Evolutionary conservation across 352 stramenopile species (phyloP), one percentile per base, ranked within the genome.

Genomic region (Pythium brachiatum): DNA sequence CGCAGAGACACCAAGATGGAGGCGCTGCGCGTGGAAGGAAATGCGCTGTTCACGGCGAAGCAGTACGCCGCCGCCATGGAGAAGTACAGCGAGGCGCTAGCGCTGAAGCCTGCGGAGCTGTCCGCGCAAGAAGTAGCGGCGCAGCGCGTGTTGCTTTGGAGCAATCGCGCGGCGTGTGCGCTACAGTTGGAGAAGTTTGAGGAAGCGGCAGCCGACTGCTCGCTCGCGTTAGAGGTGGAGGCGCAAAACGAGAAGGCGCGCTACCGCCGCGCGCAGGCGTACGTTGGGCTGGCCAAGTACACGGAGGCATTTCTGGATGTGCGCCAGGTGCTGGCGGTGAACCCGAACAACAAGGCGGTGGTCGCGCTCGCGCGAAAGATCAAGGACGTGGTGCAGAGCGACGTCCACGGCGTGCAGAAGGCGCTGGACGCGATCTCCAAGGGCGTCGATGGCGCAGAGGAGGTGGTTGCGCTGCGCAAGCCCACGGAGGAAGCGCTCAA

Each of bases 391-490:
- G 80, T 90, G 18, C 70, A 81, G n/a, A 73, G 89, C 16, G 86
- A 94, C 51, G 70, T 86, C 1, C 76, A 91, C 56, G 86, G 86
- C 8, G 73, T 92, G n/a, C 81, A 88, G 26, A 95, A 95, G 62
- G 83, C 82, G 20, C 66, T 95, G 21, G 79, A 93, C 32, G 66
- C 66, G 21, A 73, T 95, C 53, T 29, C 70, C 23, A 66, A 47
- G 21, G 69, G 75, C 9, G 52, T 77, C 0, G 59, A 70, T 9
- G 56, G 58, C 1, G 70, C 46, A 13, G 25, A 46, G 4, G 53
- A 66, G 15, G 36, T 87, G n/a, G 56, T 73, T 5, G 60, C 66
- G 29, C 61, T 70, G 61, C 66, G 74, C 43, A 66, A 82, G 21
- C 74, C 75, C 64, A 78, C 68, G 2, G 64, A 87, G 32, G 83